Base-by-base conservation (phyloP, 2,329 filamentous ascomycete species). In the Botrytis sinoallii region DNA sequence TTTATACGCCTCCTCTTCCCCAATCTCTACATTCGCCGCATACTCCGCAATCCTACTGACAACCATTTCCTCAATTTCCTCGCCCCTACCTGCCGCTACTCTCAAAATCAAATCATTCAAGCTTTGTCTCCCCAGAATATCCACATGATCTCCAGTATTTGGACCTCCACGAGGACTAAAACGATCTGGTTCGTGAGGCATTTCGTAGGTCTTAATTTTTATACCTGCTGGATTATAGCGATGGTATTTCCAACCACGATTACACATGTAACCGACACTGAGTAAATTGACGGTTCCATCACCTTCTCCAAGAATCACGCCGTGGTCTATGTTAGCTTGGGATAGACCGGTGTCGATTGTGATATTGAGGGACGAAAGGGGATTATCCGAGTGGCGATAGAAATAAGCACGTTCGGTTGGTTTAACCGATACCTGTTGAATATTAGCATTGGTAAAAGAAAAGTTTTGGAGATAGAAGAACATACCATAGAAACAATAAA, bases 251-350 rank as follows among this genome's bases (percentile, higher is more conserved):
- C 96, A 99, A 4, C 96, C 96, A 79, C 92, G 94, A 78, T 94
- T 92, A 82, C 96, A 99, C 96, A 99, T 98, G 82, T 98, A 99
- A 3, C 95, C 96, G 0, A 90, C 90, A 78, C 93, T 97, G 18
- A 99, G 84, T n/a, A 99, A 83, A 77, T 95, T 97, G 60, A 99
- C 96, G 0, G 96, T 99, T 1, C 96, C 96, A 78, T 99, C 96
- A 6, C 96, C 96, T 82, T 98, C 96, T 55, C 95, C 95, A 87
- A 98, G 92, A 48, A 97, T 87, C n/a, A 99, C 94, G 38, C 96
- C 96, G 77, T 93, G 96, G 81, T 99, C 95, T 7, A 90, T 86
- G 4, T 86, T 85, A 25, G 86, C 88, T 70, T 86, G 85, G 2
- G 86, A 91, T 46, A 91, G 81, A 1, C 84, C 85, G 0, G 90